Percentiles rank a stretch among this genome's conserved stretches.
phyloP scores from a whole-genome alignment of 1,139 yeast species.

The Blastobotrys arbuscula region DNA sequence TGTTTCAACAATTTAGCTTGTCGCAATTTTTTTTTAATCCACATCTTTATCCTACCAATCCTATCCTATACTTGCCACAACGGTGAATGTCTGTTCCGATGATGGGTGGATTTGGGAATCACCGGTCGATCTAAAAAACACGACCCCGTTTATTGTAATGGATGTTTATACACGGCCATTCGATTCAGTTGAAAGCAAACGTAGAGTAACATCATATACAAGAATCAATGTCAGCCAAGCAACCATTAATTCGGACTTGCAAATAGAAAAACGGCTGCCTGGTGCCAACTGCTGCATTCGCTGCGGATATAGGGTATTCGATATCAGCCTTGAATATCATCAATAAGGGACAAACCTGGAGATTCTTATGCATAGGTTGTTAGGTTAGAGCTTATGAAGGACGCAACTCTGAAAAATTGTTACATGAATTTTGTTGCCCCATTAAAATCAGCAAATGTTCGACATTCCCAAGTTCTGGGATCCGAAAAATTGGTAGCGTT shows the following conservation, averaged over 20 bases:
- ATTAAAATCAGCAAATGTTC: not conserved
- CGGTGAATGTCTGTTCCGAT: not conserved
- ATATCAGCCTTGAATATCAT: not conserved
- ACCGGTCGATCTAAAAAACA: not conserved
- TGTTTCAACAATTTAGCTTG: too few relatives aligned
- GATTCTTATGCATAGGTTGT: not conserved
- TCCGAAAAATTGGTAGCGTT: not conserved
- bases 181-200: not conserved
- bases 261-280: not conserved
- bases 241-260: not conserved
- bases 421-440: not conserved
- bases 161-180: not conserved
- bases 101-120: not conserved
- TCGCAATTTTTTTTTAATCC: too few relatives aligned
- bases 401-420: not conserved
- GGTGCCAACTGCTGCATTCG: not conserved
- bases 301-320: not conserved
- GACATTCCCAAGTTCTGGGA: not conserved
- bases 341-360: not conserved
- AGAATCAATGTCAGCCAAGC: not conserved
- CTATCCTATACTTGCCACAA: not conserved
- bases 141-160: not conserved
- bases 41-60: too few relatives aligned
- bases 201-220: not conserved
- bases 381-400: not conserved